Conservation (phyloP, 2,329 filamentous ascomycete species). For the Penicillium rolfsii region DNA sequence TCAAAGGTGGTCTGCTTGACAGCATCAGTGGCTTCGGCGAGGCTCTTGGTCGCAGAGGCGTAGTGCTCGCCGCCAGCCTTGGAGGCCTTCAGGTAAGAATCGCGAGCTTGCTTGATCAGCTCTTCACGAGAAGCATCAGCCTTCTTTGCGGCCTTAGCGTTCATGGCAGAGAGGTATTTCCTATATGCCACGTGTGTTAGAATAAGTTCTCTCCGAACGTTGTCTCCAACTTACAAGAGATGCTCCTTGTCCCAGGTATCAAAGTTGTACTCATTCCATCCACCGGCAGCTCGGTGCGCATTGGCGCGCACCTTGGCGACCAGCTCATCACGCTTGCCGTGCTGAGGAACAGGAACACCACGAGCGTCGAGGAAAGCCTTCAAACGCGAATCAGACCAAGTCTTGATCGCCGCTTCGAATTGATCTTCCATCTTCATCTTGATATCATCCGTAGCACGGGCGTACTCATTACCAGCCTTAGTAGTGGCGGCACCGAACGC, state of each 20-base stretch:
- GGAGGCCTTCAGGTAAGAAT: conserved; percentile 51
- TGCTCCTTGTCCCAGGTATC: conserved; percentile 75
- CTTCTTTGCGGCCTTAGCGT: conserved; percentile 62
- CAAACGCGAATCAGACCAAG: conserved; percentile 75
- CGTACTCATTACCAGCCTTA: conserved; percentile 74
- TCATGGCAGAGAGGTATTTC: conserved; percentile 54
- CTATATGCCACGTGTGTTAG: conserved; percentile 30
- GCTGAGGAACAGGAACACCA: conserved; percentile 73
- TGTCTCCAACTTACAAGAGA: conserved; percentile 55
- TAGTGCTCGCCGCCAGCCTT: conserved; percentile 50
- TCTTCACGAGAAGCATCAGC: conserved; percentile 72
- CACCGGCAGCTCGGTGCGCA: conserved; percentile 68
- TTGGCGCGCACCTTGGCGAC: conserved; percentile 74
- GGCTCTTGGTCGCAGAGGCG: conserved; percentile 72
- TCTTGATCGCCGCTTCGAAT: conserved; percentile 64
- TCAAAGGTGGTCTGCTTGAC: conserved; percentile 71
- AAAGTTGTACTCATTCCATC: conserved; percentile 76
- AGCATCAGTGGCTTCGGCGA: conserved; percentile 66
- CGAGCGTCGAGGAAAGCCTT: conserved; percentile 79
- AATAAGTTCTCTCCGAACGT: neutral
- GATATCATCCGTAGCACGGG: conserved; percentile 72
- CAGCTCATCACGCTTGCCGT: conserved; percentile 71
- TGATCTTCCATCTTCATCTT: conserved; percentile 65
- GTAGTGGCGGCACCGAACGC: conserved; percentile 71
- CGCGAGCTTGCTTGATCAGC: conserved; percentile 61